Evolutionary conservation across 1,139 yeast species (phyloP), one percentile per base, ranked within the genome.

Genomic region (Yamadazyma epiphylla): DNA sequence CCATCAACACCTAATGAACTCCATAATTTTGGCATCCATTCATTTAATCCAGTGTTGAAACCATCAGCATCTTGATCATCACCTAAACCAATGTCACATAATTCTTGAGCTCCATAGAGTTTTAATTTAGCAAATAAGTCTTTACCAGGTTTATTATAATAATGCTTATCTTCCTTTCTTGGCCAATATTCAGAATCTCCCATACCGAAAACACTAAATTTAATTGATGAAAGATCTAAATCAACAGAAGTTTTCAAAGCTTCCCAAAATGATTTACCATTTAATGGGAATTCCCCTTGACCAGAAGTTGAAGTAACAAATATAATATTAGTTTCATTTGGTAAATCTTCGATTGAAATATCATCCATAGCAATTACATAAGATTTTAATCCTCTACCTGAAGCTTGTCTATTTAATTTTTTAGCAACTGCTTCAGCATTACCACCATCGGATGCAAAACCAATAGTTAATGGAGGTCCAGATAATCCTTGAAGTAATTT

Each of bases 61-160:
- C 96, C 97, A 64, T 89, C 97, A 24, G 95, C 95, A 55, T 86
- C 97, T 63, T 91, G 97, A 52, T 89, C 97, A 58, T 89, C 96
- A 59, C 97, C 97, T 31, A 85, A 69, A 10, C 96, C 96, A 28
- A 88, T 58, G 8, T 83, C 87, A 34, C 77, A 74, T 34, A 89
- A 64, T 36, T 76, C 79, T 37, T 71, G 75, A 38, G 84, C 96
- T 27, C 95, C 91, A 36, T 86, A 70, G 37, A 82, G 64, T 41
- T 64, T 64, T 39, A 89, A 61, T 43, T 82, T 79, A 41, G 72
- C 74, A 51, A 60, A 66, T 38, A 89, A 63, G 54, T 88, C 96
- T 46, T 73, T 72, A 19, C 81, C 76, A n/a, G 97, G 97, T 57
- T 88, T 88, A 65, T 89, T 89, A 63, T 87, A 89, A 62, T 86